Base-by-base conservation (phyloP, 1,139 yeast genomes). In the Taphrina deformans region DNA sequence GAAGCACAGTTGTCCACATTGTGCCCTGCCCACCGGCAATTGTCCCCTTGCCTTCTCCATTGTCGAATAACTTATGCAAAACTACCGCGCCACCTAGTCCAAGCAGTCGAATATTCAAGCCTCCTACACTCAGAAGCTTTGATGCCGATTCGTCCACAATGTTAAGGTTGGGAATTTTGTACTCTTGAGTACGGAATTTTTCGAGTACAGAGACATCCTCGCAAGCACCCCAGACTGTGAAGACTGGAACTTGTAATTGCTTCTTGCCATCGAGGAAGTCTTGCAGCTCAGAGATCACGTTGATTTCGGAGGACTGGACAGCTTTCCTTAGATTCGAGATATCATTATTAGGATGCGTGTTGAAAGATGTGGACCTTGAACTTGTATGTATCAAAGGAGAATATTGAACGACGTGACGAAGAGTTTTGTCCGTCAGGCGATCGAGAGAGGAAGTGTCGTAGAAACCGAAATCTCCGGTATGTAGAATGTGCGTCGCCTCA, bases 391-490 rank as follows among this genome's bases (percentile, higher is more conserved):
- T 56, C 18, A 85, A 78, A 16, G 87, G 87, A 68, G 87, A 85
- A 71, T 86, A 86, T 66, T 87, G 87, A 21, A 87, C 87, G 46
- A 87, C 83, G 70, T 86, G 90, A 68, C 88, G 82, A 59, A 79
- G 73, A 18, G 77, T 74, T 33, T 72, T 71, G 62, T 72, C 72
- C 9, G 77, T 70, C 65, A 86, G 83, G 68, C 82, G 78, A 10
- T 75, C 77, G n/a, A 87, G 79, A 41, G 89, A 83, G 18, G 80
- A 81, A 41, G 76, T 75, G 71, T 87, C 88, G 77, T 88, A 85
- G 73, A 88, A 87, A 16, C 96, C 96, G 76, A 88, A 88, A 70
- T 86, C 87, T 16, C 95, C 95, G 1, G 91, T 85, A 73, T 88
- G 95, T 16, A 88, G 78, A 38, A 88, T 81, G 31, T 80, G 71